These are phyloP conservation scores for Beauveria sp. DNA, from an alignment of 2,329 filamentous ascomycete genomes.

Conservation along the genomic window DNA sequence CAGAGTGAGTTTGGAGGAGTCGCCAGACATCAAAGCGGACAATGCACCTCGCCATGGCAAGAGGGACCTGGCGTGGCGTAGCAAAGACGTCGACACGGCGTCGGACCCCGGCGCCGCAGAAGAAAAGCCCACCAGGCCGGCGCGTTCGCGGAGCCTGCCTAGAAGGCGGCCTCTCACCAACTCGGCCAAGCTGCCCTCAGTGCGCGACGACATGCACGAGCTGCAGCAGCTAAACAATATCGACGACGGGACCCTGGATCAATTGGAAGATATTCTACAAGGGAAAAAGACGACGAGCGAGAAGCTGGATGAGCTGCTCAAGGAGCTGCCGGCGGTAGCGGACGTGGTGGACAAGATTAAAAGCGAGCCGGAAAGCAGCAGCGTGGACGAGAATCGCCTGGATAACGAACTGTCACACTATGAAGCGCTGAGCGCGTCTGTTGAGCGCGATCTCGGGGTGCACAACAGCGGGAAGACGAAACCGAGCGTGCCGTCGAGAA, in stretches of 20 bases:
- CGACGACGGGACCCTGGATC: constrained; percentile 53
- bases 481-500: neutral
- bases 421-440: constrained; percentile 3
- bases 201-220: constrained; percentile 47
- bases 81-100: constrained; percentile 22
- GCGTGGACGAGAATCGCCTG: neutral
- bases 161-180: constrained; percentile 42
- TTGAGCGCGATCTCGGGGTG: constrained; percentile 3
- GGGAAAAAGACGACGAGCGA: constrained; percentile 25
- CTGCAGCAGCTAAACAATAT: constrained; percentile 46
- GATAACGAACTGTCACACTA: constrained; percentile 9
- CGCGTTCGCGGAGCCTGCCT: constrained; percentile 32
- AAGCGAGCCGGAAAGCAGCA: neutral
- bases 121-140: constrained; percentile 5
- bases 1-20: constrained; percentile 1
- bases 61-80: constrained; percentile 18
- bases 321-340: constrained; percentile 16
- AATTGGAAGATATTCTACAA: constrained; percentile 43
- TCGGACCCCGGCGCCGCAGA: constrained; percentile 16
- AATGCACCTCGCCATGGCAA: constrained; percentile 20
- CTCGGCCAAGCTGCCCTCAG: constrained; percentile 45
- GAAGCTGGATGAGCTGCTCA: constrained; percentile 19
- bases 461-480: neutral
- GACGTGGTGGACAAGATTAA: neutral
- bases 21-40: constrained; percentile 14